phyloP scores from a whole-genome alignment of 768 basidiomycete genomes.

The Glaciozyma martinii region DNA sequence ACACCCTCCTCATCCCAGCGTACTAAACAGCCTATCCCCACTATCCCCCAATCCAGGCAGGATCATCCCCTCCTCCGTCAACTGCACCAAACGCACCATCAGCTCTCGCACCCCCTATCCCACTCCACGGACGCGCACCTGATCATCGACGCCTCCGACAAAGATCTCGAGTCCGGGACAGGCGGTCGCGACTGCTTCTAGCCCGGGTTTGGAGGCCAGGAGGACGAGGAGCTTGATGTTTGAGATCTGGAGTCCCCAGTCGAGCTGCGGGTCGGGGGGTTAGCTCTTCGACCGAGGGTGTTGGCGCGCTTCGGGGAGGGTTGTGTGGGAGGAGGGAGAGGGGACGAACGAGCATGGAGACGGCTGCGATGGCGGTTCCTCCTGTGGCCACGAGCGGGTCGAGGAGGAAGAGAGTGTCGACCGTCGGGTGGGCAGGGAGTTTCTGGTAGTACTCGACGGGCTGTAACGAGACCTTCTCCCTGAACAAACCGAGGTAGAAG shows the following conservation, averaged over 20 bases:
- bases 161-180: constrained; percentile 73
- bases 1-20: not conserved
- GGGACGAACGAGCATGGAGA: constrained; percentile 59
- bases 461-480: constrained; percentile 27
- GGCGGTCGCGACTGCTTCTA: constrained; percentile 54
- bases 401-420: constrained; percentile 76
- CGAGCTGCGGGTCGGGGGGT: constrained; percentile 27
- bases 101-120: not conserved
- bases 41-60: constrained; percentile 44
- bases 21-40: not conserved
- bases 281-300: not conserved
- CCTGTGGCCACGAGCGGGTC: constrained; percentile 93
- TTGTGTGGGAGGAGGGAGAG: not conserved
- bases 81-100: constrained; percentile 29
- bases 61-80: constrained; percentile 71
- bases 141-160: constrained; percentile 22
- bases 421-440: constrained; percentile 69
- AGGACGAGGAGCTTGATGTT: constrained; percentile 75
- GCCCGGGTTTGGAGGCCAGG: constrained; percentile 66
- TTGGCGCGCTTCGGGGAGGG: not conserved
- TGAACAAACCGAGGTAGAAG: constrained; percentile 69
- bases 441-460: constrained; percentile 37
- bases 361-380: constrained; percentile 78
- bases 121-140: not conserved
- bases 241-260: constrained; percentile 47